Evolutionary conservation across 306 rosid species (phyloP), one percentile per base, ranked within the genome.

Genomic region (Rubus parviflorus): DNA sequence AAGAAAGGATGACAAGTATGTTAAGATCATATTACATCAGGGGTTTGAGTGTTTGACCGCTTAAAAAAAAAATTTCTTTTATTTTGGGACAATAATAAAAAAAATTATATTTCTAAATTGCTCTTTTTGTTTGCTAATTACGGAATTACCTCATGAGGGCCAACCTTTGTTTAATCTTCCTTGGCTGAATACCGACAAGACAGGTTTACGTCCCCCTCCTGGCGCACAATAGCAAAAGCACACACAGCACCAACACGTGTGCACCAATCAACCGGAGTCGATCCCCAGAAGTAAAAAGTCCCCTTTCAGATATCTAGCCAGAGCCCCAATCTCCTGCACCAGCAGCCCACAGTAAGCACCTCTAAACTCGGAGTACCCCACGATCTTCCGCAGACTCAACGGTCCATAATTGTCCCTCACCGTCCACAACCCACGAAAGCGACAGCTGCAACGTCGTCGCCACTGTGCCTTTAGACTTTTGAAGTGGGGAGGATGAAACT

Each of bases 151-250:
- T 2, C 35, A 30, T 30, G 35, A 2, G 0, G 35, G 35, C 35
- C 35, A 30, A 30, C 35, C 48, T 45, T 45, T 45, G 48, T 1
- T 3, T 45, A 48, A 48, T 11, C 17, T 13, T 10, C 53, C 4
- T 10, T 48, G 0, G 4, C 3, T 14, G 17, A 48, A 10, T 68
- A 1, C 48, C 75, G 75, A 57, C 75, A 68, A 68, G 38, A 14
- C 3, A 68, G 14, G 35, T 1, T 6, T 19, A 7, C 53, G 40
- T 8, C 46, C 73, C 35, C 38, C 43, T 3, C 53, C 48, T 57
- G 1, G 74, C 77, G 81, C 74, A 81, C 70, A 17, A 13, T 81
- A 76, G 81, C 62, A 57, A 63, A 6, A n/a, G 3, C 19, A 4
- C 68, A 37, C 49, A 63, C 65, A 3, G 46, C 17, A n/a, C 62